phyloP scores from a whole-genome alignment of 2,329 filamentous ascomycete species.

The Emmonsia crescens region DNA sequence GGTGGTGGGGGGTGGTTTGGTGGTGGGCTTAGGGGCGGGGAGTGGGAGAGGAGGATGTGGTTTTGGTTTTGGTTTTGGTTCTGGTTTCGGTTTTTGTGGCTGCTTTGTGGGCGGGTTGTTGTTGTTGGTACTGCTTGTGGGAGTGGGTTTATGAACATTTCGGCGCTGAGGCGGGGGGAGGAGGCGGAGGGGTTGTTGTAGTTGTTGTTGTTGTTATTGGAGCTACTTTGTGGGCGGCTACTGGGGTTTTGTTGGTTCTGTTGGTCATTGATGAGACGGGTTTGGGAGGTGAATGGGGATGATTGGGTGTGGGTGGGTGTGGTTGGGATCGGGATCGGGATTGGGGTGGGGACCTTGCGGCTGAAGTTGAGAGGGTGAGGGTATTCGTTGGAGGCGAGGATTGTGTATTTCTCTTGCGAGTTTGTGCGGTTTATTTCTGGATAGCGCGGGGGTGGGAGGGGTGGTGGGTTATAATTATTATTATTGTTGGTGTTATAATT shows the following conservation, averaged over 20 bases:
- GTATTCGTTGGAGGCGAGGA: constrained; percentile 50
- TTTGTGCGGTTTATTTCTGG: constrained; percentile 40
- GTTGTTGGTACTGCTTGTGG: constrained; percentile 6
- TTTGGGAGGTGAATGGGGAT: constrained; percentile 15
- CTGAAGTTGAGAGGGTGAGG: constrained; percentile 33
- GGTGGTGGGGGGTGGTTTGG: constrained; percentile 45
- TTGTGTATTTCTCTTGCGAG: constrained; percentile 57
- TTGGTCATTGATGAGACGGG: constrained; percentile 30
- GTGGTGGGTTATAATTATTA: background rate
- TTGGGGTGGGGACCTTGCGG: constrained; percentile 11
- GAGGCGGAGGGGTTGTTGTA: background rate
- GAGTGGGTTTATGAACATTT: constrained; percentile 16
- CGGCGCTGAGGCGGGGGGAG: constrained; percentile 28
- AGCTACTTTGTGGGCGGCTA: constrained; percentile 21
- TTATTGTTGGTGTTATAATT: constrained; percentile 3
- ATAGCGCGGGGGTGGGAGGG: constrained; percentile 7
- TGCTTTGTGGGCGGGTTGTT: constrained; percentile 15
- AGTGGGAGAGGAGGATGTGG: background rate
- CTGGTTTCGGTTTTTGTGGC: constrained; percentile 18
- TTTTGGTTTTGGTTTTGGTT: constrained; percentile 17
- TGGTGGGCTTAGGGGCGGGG: constrained; percentile 23
- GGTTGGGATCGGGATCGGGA: constrained; percentile 16
- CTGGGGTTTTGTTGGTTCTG: background rate
- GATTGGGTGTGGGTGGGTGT: constrained; percentile 18
- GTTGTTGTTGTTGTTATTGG: constrained; percentile 14